A percentile compares a stretch with the other conserved stretches of the same genome.
These are phyloP conservation scores for Microsporum audouinii DNA, from an alignment of 2,329 filamentous ascomycete genomes.

Conservation along the genomic window DNA sequence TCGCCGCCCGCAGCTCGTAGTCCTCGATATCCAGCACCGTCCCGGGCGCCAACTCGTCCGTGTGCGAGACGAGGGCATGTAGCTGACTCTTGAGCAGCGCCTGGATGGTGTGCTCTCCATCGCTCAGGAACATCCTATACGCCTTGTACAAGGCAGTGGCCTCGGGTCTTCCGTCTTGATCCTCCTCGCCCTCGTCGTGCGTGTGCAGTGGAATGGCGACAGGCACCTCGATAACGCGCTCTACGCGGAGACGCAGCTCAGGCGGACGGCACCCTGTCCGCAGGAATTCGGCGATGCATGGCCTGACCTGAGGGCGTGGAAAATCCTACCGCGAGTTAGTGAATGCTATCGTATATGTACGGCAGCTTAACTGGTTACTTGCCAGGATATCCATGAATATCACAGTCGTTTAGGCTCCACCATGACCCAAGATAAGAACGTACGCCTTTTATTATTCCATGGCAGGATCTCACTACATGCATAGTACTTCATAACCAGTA, in stretches of 20 bases:
- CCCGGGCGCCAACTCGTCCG: conserved; percentile 12
- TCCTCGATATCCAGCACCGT: conserved; percentile 16
- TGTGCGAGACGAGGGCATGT: conserved; percentile 12
- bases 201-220: background rate
- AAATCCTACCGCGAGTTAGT: background rate
- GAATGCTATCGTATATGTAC: background rate
- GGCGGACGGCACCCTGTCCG: conserved; percentile 20
- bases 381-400: background rate
- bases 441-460: no score
- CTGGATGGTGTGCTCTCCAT: conserved; percentile 22
- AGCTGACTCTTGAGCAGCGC: conserved; percentile 17
- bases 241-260: conserved; percentile 19
- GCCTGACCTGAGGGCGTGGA: conserved; percentile 9
- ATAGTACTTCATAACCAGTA: no score
- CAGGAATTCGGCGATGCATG: conserved; percentile 23
- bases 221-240: conserved; percentile 17
- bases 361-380: background rate
- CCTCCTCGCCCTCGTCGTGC: background rate
- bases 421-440: no score
- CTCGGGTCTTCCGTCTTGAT: background rate
- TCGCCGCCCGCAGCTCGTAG: conserved; percentile 17
- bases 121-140: conserved; percentile 17
- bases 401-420: no score
- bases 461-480: no score
- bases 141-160: conserved; percentile 3